phyloP scores from a whole-genome alignment of 2,329 filamentous ascomycete species.

The Ophiostoma australiae region DNA sequence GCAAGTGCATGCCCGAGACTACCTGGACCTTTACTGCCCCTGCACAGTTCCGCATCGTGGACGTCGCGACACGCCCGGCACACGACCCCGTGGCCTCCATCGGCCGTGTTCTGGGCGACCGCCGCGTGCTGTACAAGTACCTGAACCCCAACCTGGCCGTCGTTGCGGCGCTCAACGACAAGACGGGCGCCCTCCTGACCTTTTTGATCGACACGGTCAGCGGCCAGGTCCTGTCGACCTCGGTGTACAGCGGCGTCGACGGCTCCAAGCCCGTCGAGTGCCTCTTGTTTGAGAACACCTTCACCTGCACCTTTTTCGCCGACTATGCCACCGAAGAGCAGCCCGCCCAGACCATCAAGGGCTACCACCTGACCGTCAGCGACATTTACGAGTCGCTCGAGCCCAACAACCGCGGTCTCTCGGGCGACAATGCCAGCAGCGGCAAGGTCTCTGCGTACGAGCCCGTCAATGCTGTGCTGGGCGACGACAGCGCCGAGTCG shows the following conservation, averaged over 20 bases:
- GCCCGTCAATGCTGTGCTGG: conserved; percentile 47
- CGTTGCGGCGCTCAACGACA: conserved; percentile 62
- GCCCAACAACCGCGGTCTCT: conserved; percentile 77
- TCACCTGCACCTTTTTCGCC: conserved; percentile 74
- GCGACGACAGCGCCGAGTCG: background rate
- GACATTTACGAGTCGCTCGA: conserved; percentile 86
- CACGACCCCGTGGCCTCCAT: conserved; percentile 93
- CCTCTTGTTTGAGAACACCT: conserved; percentile 89
- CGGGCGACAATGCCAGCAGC: conserved; percentile 47
- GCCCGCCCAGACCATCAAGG: conserved; percentile 54
- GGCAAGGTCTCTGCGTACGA: conserved; percentile 72
- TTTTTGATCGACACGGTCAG: conserved; percentile 84
- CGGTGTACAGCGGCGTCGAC: conserved; percentile 69
- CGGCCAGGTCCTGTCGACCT: conserved; percentile 70
- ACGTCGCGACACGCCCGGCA: conserved; percentile 61
- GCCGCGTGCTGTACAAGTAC: conserved; percentile 96
- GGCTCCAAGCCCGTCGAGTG: conserved; percentile 67
- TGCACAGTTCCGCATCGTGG: conserved; percentile 61
- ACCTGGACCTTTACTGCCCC: conserved; percentile 71
- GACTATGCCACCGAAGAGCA: conserved; percentile 36
- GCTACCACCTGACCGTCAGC: conserved; percentile 77
- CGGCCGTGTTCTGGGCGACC: conserved; percentile 84
- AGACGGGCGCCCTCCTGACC: conserved; percentile 57
- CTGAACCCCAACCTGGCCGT: conserved; percentile 81
- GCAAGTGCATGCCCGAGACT: conserved; percentile 43